Base-by-base conservation (phyloP, 352 stramenopile genomes). In the Pythium oligandrum region DNA sequence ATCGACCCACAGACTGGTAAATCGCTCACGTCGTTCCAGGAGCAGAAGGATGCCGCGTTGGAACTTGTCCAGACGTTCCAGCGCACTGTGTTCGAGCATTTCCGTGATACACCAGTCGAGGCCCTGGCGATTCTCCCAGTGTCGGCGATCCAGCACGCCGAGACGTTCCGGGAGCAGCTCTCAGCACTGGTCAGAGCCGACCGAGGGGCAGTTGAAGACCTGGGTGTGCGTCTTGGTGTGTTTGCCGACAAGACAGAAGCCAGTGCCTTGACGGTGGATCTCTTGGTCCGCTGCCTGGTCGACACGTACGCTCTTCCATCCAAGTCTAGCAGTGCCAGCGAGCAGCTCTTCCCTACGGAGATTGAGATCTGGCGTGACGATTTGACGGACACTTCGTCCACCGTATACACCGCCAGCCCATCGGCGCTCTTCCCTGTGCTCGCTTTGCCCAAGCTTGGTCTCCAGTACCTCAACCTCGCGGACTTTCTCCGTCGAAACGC, bases 401-500 rank as follows among this genome's bases (percentile, higher is more conserved):
- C 44, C 2, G 53, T 85, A 1, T 89, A 78, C 48, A 57, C 54
- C 3, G 70, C 88, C 30, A 62, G 70, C 12, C 51, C 76, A 36
- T 11, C 47, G 3, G 66, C 68, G 33, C 37, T 88, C 50, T 72
- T 82, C 17, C 70, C 68, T 2, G 1, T 91, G 3, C 61, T 98
- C 9, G 79, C 91, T 4, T 63, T 98, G 35, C 93, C 91, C 10
- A 99, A 98, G 69, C 74, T 98, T n/a, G 95, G 89, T 51, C 63
- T 98, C 26, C 90, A 98, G 64, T 99, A 97, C 61, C 70, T 99
- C 12, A 98, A 95, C 11, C 66, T 98, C 40, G 56, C 80, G 7
- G 97, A 99, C 63, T 98, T 98, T 68, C 62, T 99, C 6, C 62
- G 95, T 35, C 86, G 96, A 17, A 96, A 90, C 57, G 97, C 96